A percentile compares a stretch with the other conserved stretches of the same genome.
Conservation (phyloP, 176 grass and related monocot genomes). For the Oryza glaberrima region DNA sequence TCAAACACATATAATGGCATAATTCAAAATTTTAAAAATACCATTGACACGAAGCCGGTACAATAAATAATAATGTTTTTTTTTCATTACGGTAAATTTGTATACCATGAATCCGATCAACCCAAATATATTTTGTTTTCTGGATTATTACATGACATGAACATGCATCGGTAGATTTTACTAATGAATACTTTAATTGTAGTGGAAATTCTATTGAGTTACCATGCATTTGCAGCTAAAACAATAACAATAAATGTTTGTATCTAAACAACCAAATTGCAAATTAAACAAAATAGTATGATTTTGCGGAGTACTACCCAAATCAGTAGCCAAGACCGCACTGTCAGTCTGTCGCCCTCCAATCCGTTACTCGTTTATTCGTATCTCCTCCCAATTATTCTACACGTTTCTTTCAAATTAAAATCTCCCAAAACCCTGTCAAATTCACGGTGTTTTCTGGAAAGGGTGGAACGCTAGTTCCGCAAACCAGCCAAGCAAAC, state of each 20-base stretch:
- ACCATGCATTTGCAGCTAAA: background rate
- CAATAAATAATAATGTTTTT: no score
- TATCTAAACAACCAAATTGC: background rate
- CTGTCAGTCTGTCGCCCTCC: no score
- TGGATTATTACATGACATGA: no score
- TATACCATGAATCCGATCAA: no score
- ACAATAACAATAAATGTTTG: background rate
- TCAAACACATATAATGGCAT: no score
- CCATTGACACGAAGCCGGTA: no score
- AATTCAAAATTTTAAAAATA: no score
- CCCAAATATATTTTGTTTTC: no score
- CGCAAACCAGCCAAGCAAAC: background rate
- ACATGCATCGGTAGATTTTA: background rate
- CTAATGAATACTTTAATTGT: background rate
- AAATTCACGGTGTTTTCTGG: background rate
- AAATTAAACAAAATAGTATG: background rate
- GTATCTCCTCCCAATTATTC: background rate
- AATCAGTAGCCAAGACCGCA: background rate
- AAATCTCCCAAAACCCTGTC: background rate
- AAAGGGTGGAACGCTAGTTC: background rate
- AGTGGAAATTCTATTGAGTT: background rate
- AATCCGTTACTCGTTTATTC: background rate
- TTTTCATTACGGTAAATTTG: no score
- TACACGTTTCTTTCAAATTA: background rate
- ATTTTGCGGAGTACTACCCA: background rate